Conservation (phyloP, 306 rosid species). For the Cucurbita argyrosperma region DNA sequence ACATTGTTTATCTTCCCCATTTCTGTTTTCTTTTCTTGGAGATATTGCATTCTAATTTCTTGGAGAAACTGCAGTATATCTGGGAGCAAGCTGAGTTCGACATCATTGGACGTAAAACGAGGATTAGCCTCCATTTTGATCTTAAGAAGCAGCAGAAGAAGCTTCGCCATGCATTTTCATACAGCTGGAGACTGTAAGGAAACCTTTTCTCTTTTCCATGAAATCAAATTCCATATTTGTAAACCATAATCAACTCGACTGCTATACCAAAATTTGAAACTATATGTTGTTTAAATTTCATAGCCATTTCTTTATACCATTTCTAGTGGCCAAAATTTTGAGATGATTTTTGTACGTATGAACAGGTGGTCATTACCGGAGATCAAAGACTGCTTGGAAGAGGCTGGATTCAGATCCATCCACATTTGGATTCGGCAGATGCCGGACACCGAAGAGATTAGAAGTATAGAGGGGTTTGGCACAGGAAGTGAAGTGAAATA, state of each 20-base stretch:
- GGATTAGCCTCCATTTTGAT: slow-evolving; percentile 82
- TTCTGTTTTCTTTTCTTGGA: background rate
- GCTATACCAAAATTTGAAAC: background rate
- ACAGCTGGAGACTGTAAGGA: slow-evolving; percentile 86
- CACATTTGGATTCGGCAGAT: slow-evolving; percentile 76
- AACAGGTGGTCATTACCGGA: slow-evolving; percentile 91
- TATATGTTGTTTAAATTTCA: background rate
- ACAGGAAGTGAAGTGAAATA: slow-evolving; percentile 49
- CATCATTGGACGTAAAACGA: slow-evolving; percentile 65
- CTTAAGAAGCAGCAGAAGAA: slow-evolving; percentile 61
- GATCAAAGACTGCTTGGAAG: slow-evolving; percentile 81
- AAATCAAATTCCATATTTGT: background rate
- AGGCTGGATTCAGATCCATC: slow-evolving; percentile 67
- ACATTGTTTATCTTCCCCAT: background rate
- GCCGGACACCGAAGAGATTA: slow-evolving; percentile 48
- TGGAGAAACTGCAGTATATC: slow-evolving; percentile 43
- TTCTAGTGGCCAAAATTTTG: background rate
- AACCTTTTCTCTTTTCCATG: slow-evolving; percentile 4
- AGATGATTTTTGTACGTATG: slow-evolving; percentile 4
- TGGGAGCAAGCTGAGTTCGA: slow-evolving; percentile 98
- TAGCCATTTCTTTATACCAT: background rate
- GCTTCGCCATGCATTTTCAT: slow-evolving; percentile 72
- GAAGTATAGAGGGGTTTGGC: slow-evolving; percentile 55
- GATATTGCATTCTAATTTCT: slow-evolving; percentile 4
- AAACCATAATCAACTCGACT: background rate